Conservation (phyloP, 75 land plant genomes). For the Pinus taeda region DNA sequence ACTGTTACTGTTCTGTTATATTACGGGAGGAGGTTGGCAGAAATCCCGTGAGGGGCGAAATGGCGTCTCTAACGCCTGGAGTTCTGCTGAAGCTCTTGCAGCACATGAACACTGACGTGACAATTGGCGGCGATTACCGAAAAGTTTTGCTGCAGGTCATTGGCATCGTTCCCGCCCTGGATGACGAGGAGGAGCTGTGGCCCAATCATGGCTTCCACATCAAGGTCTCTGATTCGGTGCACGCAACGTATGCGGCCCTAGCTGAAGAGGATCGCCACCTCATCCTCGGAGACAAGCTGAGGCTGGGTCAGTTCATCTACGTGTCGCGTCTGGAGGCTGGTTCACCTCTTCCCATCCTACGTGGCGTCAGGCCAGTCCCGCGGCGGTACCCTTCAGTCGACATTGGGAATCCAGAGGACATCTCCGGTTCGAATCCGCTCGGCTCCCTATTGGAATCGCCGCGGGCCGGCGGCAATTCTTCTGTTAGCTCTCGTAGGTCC, state of each 20-base stretch:
- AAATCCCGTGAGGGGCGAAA: neutral
- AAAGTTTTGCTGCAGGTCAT: constrained; percentile 79
- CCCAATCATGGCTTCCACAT: constrained; percentile 87
- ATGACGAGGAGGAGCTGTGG: constrained; percentile 66
- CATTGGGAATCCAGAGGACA: constrained; percentile 50
- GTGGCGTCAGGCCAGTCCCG: constrained; percentile 60
- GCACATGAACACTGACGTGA: constrained; percentile 60
- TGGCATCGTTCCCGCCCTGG: constrained; percentile 82
- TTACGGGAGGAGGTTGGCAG: no score
- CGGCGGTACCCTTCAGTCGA: constrained; percentile 51
- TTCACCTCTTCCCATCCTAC: constrained; percentile 72
- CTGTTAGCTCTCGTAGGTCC: no score
- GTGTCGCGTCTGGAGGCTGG: constrained; percentile 74
- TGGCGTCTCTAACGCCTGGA: constrained; percentile 76
- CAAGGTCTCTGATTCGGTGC: constrained; percentile 90
- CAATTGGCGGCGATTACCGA: constrained; percentile 71
- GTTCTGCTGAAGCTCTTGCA: constrained; percentile 76
- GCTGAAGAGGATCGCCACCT: constrained; percentile 80
- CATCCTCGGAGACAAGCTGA: constrained; percentile 77
- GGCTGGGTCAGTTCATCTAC: constrained; percentile 87
- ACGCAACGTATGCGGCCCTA: constrained; percentile 78
- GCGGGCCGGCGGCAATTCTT: no score
- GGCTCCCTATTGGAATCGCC: neutral
- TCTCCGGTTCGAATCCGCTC: constrained; percentile 3
- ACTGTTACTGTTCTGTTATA: no score